Base-by-base conservation (phyloP, 2,329 filamentous ascomycete genomes). In the Claviceps sp. region DNA sequence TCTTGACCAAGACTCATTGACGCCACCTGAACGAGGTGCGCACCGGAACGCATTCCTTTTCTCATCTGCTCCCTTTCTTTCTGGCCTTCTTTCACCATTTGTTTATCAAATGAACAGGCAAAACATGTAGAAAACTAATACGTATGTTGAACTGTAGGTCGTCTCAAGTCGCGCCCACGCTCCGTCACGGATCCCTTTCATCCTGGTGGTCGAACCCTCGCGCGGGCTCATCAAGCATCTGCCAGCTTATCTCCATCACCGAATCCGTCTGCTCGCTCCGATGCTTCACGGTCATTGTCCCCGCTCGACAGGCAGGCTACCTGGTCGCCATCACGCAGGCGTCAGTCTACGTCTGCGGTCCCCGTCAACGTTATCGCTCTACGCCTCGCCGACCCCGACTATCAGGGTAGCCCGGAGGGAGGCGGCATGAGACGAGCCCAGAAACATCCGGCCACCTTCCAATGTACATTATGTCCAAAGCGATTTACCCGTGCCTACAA, bases 401-500 rank as follows among this genome's bases (percentile, higher is more conserved):
- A 91, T 55, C 85, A 89, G 52, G 82, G 80, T 24, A 76, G 79
- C 4, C 77, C 78, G 50, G 72, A 77, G 13, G 72, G 72, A 45
- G 81, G 84, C 47, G 77, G 74, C 41, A 71, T 81, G 5, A 94
- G 93, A 65, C 83, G 93, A n/a, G 83, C 88, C 1, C 93, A 98
- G 67, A 98, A 98, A 64, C 93, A 98, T 60, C 93, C 93, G 0
- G 93, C 93, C 6, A 98, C 90, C 0, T 98, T 97, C 70, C 90
- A 97, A 64, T 98, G 93, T 66, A 86, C 72, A 9, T 73, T 97
- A 8, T 98, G 93, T 61, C 90, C 93, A 0, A 98, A 98, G 68
- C 82, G 88, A 16, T 98, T 98, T 64, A 98, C 93, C 0, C 81
- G 93, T 53, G 93, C 93, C 0, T 98, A 98, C 70, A 98, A 98